Percentiles rank a stretch among this genome's conserved stretches.
Evolutionary conservation across 1,284 basidiomycete species (phyloP).

Genomic region (Sutorius eximius): DNA sequence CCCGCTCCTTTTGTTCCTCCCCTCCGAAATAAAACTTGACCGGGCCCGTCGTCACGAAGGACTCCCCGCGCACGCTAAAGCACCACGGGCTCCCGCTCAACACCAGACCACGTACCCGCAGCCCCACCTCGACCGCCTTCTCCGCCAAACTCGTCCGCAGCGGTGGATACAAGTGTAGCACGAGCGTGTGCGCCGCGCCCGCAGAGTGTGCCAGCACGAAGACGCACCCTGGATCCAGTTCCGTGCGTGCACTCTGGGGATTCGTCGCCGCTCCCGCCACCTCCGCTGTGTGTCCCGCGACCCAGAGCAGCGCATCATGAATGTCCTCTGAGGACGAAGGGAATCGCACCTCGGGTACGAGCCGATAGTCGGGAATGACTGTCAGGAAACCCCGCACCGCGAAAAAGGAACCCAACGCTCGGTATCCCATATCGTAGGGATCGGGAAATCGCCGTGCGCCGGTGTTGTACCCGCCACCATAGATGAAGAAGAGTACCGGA

Average conservation of each 20-base stretch:
- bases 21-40: slow-evolving; percentile 47
- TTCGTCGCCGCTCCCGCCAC: slow-evolving; percentile 21
- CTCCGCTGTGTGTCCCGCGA: slow-evolving; percentile 38
- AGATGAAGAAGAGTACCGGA: slow-evolving; percentile 60
- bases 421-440: slow-evolving; percentile 51
- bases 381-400: slow-evolving; percentile 57
- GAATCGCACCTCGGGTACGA: slow-evolving; percentile 53
- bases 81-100: slow-evolving; percentile 47
- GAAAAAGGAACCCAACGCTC: slow-evolving; percentile 59
- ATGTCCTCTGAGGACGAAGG: slow-evolving; percentile 55
- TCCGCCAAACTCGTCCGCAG: slow-evolving; percentile 16
- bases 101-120: slow-evolving; percentile 45
- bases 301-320: slow-evolving; percentile 58
- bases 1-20: slow-evolving; percentile 40
- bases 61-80: slow-evolving; percentile 29
- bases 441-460: slow-evolving; percentile 48
- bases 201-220: slow-evolving; percentile 60
- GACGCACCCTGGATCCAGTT: slow-evolving; percentile 42
- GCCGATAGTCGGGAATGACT: slow-evolving; percentile 63
- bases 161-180: slow-evolving; percentile 44
- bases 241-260: slow-evolving; percentile 21
- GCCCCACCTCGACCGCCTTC: slow-evolving; percentile 31
- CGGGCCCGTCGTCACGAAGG: slow-evolving; percentile 29
- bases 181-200: slow-evolving; percentile 49
- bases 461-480: slow-evolving; percentile 59